A percentile compares a stretch with the other conserved stretches of the same genome.
Conservation (phyloP, 495 filamentous ascomycete genomes). For the Rusavskia elegans region DNA sequence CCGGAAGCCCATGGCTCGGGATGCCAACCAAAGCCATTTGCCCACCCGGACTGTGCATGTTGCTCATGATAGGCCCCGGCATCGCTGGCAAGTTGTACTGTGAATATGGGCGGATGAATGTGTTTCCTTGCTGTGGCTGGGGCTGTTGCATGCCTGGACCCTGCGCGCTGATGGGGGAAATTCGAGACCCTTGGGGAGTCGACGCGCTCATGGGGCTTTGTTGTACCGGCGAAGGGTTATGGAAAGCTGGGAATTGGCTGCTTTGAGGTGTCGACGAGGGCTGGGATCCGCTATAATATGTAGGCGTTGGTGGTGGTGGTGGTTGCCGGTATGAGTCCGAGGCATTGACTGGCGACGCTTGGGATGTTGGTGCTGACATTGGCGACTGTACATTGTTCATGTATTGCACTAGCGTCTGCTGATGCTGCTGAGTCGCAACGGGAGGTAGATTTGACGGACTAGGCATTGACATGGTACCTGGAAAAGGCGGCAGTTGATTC, state of each 20-base stretch:
- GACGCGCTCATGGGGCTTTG: constrained; percentile 44
- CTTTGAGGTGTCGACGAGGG: constrained; percentile 53
- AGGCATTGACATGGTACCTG: constrained; percentile 34
- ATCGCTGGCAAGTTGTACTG: constrained; percentile 42
- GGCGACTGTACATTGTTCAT: constrained; percentile 28
- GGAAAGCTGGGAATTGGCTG: constrained; percentile 35
- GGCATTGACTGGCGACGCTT: constrained; percentile 44
- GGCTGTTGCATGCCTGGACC: constrained; percentile 32
- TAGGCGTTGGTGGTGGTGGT: constrained; percentile 40
- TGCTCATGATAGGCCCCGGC: constrained; percentile 59
- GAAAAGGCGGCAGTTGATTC: constrained; percentile 41
- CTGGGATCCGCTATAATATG: constrained; percentile 40
- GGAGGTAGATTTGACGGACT: constrained; percentile 18
- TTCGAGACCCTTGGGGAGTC: constrained; percentile 25
- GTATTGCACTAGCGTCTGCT: constrained; percentile 20
- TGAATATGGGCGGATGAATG: constrained; percentile 34
- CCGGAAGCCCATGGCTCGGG: constrained; percentile 24
- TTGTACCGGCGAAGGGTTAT: constrained; percentile 40
- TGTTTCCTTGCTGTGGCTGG: constrained; percentile 23
- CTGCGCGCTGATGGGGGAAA: constrained; percentile 36
- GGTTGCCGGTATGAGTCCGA: constrained; percentile 48
- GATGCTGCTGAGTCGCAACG: constrained; percentile 14
- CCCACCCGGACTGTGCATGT: constrained; percentile 54
- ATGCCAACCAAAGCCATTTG: constrained; percentile 56
- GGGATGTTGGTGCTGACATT: constrained; percentile 29